Base-by-base conservation (phyloP, 805 yeast genomes). In the Scheffersomyces coipomensis region DNA sequence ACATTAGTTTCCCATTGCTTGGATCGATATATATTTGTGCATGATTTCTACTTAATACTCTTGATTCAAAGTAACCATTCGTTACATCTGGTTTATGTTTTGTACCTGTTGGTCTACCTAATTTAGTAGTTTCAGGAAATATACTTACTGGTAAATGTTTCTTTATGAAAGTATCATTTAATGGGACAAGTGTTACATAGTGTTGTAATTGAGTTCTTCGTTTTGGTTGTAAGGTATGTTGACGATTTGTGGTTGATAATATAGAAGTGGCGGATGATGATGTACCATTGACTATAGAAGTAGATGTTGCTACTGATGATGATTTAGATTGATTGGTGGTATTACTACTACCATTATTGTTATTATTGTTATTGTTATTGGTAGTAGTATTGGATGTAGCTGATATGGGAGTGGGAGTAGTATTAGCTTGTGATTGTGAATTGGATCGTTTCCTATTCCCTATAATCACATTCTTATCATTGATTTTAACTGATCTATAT, bases 11-110 rank as follows among this genome's bases (percentile, higher is more conserved):
- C 4, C 90, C 89, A 4, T 68, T 63, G 19, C 60, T 60, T 13
- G 78, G 70, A 49, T 87, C 93, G 26, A 89, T 78, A 68, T 78
- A 87, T 46, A 93, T 66, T 52, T 87, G 91, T 0, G 99, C 99
- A 64, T 93, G 99, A 55, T 87, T 93, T 48, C 99, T 71, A 15
- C 95, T 83, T 33, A 93, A 74, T 9, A 95, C 98, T 21, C 98
- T 71, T 9, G 97, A 88, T 63, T 93, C 98, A 56, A 93, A 93
- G 58, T 77, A 90, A 0, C 98, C 99, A 58, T 95, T 95, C 26
- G 85, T 83, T 2, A 86, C 68, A 45, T 73, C 78, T 26, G 79
- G 79, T 40, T 73, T 71, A 33, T 73, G 69, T 45, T 73, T 75
- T 2, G 86, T 71, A 47, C 84, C 85, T 13, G 86, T 83, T 34